Percentiles rank a stretch among this genome's conserved stretches.
Conservation (phyloP, 2,329 filamentous ascomycete genomes). For the Botryotinia globosa region DNA sequence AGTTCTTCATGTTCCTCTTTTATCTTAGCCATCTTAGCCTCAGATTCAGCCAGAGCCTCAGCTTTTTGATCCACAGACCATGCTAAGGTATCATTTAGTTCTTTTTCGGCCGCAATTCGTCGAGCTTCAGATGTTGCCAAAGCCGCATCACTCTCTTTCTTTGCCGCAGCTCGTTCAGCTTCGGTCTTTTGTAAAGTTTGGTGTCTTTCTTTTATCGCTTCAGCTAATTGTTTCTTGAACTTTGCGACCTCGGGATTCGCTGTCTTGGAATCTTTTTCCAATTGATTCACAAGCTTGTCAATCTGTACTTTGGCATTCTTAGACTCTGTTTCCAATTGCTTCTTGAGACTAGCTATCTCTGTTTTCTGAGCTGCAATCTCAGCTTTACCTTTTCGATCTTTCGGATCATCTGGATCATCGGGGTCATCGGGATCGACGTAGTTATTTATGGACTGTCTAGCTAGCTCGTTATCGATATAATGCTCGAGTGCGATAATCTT, state of each 20-base stretch:
- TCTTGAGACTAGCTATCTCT: background rate
- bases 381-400: background rate
- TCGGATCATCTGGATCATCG: background rate
- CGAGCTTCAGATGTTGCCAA: background rate
- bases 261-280: background rate
- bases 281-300: background rate
- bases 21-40: background rate
- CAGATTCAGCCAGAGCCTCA: background rate
- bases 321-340: background rate
- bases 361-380: background rate
- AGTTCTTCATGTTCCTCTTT: background rate
- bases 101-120: background rate
- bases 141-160: background rate
- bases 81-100: background rate
- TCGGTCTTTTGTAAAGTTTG: background rate
- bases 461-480: background rate
- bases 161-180: background rate
- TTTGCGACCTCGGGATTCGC: background rate
- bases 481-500: constrained; percentile 1
- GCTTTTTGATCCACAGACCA: accelerated
- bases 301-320: background rate
- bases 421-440: background rate
- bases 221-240: background rate
- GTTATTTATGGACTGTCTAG: background rate
- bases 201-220: background rate